Evolutionary conservation across 192 early-diverging fungal species (phyloP), one percentile per base, ranked within the genome.

Genomic region (Linnemannia exigua): DNA sequence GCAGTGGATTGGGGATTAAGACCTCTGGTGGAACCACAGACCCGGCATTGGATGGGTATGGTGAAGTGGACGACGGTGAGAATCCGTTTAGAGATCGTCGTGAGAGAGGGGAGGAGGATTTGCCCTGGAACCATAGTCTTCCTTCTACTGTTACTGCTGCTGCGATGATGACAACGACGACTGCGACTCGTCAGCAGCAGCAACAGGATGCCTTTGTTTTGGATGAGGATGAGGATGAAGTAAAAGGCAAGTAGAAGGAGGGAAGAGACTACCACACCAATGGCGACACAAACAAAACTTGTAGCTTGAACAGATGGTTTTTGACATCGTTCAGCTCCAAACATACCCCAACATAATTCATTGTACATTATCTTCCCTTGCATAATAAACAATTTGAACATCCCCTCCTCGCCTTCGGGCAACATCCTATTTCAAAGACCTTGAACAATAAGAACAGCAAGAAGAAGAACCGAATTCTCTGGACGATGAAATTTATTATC

Each of bases 51-150:
- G n/a, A 36, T 37, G 44, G 44, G 2, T 47, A 74, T 31, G 37
- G 48, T 20, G 61, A 67, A 1, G n/a, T n/a, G n/a, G n/a, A n/a
- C n/a, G 61, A 67, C 1, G 48, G 17, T 67, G 75, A 76, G 19
- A 38, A 63, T 22, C 58, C 58, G 25, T 63, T 63, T 63, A 63
- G 28, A 63, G 58, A 63, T 63, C 58, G 9, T 31, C 58, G 58
- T 15, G 75, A 41, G 14, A 7, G 16, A 2, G 46, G 19, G 17
- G 72, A 80, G 33, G 52, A 69, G 28, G 58, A 63, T 0, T 63
- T 63, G 37, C 72, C 79, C 16, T 80, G 79, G 79, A 80, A 80
- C 44, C 72, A 74, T 37, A 73, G 78, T 31, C 61, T 79, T 16
- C 46, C 46, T 17, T 16, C 70, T 11, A 25, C 15, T 58, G 31